Percentiles rank a stretch among this genome's conserved stretches.
Conservation (phyloP, 2,329 filamentous ascomycete species). For the Botrytis paeoniae region DNA sequence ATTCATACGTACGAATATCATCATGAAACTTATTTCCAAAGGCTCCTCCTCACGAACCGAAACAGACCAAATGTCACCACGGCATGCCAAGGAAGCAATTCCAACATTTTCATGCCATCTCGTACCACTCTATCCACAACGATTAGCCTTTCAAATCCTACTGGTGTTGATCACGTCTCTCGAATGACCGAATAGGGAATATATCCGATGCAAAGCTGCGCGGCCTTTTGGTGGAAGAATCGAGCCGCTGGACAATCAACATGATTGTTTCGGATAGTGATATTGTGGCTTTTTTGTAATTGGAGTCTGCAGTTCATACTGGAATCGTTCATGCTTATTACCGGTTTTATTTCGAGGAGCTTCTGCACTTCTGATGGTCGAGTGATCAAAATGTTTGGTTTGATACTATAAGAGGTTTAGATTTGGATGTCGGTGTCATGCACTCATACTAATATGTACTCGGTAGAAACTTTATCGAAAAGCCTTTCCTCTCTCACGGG, state of each 20-base stretch:
- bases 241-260: conserved; percentile 13
- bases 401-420: conserved; percentile 1
- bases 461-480: background rate
- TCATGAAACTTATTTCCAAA: background rate
- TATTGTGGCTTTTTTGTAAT: conserved; percentile 10
- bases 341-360: background rate
- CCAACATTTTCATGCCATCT: conserved; percentile 11
- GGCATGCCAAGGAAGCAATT: background rate
- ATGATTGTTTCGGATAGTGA: conserved; percentile 8
- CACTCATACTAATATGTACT: background rate
- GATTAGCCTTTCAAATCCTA: background rate
- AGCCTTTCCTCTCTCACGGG: background rate
- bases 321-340: conserved; percentile 9
- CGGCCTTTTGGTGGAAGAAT: conserved; percentile 12
- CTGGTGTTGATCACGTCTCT: conserved; percentile 8
- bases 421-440: background rate
- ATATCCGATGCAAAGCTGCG: conserved; percentile 19
- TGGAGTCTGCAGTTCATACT: background rate
- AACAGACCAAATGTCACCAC: background rate
- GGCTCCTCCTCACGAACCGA: background rate
- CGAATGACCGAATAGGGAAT: conserved; percentile 3
- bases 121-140: conserved; percentile 1
- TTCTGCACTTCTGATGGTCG: background rate
- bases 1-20: background rate
- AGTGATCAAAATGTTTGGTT: background rate